Conservation (phyloP, 2,329 filamentous ascomycete genomes). For the Fusarium piperis region DNA sequence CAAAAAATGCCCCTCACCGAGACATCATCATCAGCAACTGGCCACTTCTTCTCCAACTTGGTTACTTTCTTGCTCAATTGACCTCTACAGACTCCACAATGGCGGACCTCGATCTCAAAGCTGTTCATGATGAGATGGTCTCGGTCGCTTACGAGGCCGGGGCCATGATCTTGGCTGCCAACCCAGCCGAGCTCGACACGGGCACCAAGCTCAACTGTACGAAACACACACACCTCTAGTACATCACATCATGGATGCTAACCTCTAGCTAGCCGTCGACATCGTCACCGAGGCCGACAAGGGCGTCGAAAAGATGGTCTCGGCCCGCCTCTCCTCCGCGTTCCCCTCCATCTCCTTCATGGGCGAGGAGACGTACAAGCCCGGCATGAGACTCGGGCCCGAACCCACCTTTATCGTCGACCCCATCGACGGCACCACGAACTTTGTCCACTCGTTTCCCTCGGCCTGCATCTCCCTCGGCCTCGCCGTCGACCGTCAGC, state of each 20-base stretch:
- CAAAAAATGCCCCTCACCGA: constrained; percentile 32
- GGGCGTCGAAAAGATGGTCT: constrained; percentile 71
- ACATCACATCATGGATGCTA: too few relatives aligned
- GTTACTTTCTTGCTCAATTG: neutral
- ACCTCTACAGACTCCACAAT: constrained; percentile 47
- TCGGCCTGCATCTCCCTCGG: constrained; percentile 81
- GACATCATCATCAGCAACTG: neutral
- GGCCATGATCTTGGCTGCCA: constrained; percentile 69
- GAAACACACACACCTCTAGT: constrained; percentile 15
- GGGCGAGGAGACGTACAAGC: constrained; percentile 80
- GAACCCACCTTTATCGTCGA: constrained; percentile 83
- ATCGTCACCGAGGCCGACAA: constrained; percentile 75
- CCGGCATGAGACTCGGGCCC: constrained; percentile 69
- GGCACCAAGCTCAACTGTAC: constrained; percentile 74
- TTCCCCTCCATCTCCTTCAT: constrained; percentile 72
- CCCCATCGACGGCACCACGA: constrained; percentile 82
- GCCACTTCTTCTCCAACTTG: neutral
- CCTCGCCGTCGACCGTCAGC: constrained; percentile 68
- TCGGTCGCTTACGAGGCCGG: constrained; percentile 71
- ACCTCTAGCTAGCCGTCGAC: constrained; percentile 63
- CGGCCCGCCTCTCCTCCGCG: constrained; percentile 57
- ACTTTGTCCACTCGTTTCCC: constrained; percentile 82
- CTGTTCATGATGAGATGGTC: constrained; percentile 70
- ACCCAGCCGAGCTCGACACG: constrained; percentile 65
- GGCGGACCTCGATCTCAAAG: constrained; percentile 67